Evolutionary conservation across 805 yeast genomes (phyloP).

Genomic region (Sugiyamaella marilandica): DNA sequence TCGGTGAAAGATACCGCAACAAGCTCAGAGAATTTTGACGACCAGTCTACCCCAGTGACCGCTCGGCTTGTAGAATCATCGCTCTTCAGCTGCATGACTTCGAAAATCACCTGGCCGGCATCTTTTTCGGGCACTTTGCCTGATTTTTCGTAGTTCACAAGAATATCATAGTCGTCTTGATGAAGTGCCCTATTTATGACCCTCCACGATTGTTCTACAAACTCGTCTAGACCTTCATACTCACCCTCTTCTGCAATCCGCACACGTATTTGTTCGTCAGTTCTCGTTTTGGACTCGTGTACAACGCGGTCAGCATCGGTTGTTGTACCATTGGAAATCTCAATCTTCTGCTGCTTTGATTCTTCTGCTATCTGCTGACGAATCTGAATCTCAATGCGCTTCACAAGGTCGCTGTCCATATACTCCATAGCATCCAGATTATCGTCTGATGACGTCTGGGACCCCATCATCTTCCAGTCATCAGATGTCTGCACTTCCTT

Average conservation of each 20-base stretch:
- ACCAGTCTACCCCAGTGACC: slow-evolving; percentile 34
- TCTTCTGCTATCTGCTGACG: slow-evolving; percentile 9
- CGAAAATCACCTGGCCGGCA: slow-evolving; percentile 10
- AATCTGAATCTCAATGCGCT: slow-evolving; percentile 1
- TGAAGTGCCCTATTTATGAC: slow-evolving; percentile 31
- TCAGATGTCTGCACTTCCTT: slow-evolving; percentile 30
- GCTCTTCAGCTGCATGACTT: slow-evolving; percentile 21
- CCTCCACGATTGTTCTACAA: slow-evolving; percentile 29
- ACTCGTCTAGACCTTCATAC: slow-evolving; percentile 14
- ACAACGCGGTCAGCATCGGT: neutral
- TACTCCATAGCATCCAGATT: neutral
- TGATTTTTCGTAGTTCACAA: slow-evolving; percentile 26
- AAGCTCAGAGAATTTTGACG: slow-evolving; percentile 34
- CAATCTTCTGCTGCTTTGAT: neutral
- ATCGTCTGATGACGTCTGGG: neutral
- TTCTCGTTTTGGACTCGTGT: no score
- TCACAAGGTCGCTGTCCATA: slow-evolving; percentile 1
- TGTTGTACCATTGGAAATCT: neutral
- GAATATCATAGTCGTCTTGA: slow-evolving; percentile 27
- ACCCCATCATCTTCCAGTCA: slow-evolving; percentile 7
- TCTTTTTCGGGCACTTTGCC: slow-evolving; percentile 7
- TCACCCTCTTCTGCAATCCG: neutral
- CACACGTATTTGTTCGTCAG: neutral
- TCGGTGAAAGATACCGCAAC: slow-evolving; percentile 32
- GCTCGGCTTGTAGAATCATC: slow-evolving; percentile 25